Conservation (phyloP, 2,329 filamentous ascomycete genomes). For the Xylaria sp. region DNA sequence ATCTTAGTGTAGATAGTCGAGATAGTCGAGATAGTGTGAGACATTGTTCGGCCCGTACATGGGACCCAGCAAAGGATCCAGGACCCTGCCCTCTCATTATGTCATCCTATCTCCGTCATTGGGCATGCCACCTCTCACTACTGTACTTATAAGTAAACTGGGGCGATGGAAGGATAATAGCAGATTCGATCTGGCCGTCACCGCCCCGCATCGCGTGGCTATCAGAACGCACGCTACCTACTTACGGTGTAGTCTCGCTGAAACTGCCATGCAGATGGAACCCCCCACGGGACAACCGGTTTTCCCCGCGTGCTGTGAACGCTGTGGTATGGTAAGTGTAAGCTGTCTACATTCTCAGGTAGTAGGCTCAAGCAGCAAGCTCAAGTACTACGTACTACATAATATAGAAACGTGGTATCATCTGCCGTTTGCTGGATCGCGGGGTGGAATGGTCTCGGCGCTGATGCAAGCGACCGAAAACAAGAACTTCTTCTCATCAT, state of each 20-base stretch:
- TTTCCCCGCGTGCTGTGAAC: constrained; percentile 25
- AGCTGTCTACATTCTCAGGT: too few relatives aligned
- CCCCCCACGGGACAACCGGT: constrained; percentile 34
- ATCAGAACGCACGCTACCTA: constrained; percentile 13
- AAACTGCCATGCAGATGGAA: constrained; percentile 25
- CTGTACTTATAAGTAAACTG: too few relatives aligned
- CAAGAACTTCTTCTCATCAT: neutral
- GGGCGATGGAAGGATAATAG: neutral
- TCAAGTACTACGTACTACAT: neutral
- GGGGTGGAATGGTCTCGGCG: constrained; percentile 24
- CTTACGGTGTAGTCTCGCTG: constrained; percentile 29
- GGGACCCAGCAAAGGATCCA: constrained; percentile 10
- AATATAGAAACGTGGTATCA: constrained; percentile 13
- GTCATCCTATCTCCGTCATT: constrained; percentile 29
- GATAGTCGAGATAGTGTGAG: neutral
- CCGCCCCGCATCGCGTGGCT: constrained; percentile 24
- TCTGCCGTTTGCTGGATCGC: constrained; percentile 22
- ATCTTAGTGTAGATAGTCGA: too few relatives aligned
- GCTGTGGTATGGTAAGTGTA: neutral
- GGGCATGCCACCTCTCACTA: constrained; percentile 2
- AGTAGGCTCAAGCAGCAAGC: neutral
- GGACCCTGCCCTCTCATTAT: constrained; percentile 24
- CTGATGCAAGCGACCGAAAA: constrained; percentile 11
- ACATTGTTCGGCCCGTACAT: constrained; percentile 9
- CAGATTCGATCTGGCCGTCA: constrained; percentile 6